A percentile compares a stretch with the other conserved stretches of the same genome.
phyloP scores from a whole-genome alignment of 2,329 filamentous ascomycete genomes.

The Clathrospora elynae region DNA sequence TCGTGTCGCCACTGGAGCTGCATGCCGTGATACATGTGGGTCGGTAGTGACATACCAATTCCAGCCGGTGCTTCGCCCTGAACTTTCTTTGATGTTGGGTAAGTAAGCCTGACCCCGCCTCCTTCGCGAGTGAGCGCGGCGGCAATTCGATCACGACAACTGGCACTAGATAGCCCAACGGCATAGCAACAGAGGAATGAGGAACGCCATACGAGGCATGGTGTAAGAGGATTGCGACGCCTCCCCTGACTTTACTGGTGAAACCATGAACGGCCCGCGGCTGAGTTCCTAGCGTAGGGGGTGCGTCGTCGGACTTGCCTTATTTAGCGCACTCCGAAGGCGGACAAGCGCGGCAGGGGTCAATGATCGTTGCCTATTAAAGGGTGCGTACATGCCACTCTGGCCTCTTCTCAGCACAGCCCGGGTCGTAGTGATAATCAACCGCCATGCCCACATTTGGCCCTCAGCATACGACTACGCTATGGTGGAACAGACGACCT shows the following conservation, averaged over 20 bases:
- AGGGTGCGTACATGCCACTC: conserved; percentile 44
- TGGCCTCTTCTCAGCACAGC: conserved; percentile 34
- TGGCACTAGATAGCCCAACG: conserved; percentile 9
- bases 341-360: conserved; percentile 26
- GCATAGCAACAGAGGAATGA: conserved; percentile 14
- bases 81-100: conserved; percentile 18
- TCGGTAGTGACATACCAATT: conserved; percentile 20
- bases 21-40: conserved; percentile 34
- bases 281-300: conserved; percentile 28
- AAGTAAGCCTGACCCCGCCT: not conserved
- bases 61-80: conserved; percentile 17
- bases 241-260: conserved; percentile 30
- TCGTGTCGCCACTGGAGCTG: conserved; percentile 36
- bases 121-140: not conserved
- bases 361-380: conserved; percentile 37
- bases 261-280: conserved; percentile 35
- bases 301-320: conserved; percentile 15
- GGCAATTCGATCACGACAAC: not conserved
- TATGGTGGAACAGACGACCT: conserved; percentile 39
- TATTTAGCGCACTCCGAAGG: conserved; percentile 9
- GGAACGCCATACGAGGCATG: conserved; percentile 15
- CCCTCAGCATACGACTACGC: conserved; percentile 33
- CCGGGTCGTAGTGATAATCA: conserved; percentile 29
- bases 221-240: conserved; percentile 16
- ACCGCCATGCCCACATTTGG: conserved; percentile 40